Evolutionary conservation across 2,329 filamentous ascomycete genomes (phyloP), one percentile per base, ranked within the genome.

Genomic region (Aspergillus carbonarius): DNA sequence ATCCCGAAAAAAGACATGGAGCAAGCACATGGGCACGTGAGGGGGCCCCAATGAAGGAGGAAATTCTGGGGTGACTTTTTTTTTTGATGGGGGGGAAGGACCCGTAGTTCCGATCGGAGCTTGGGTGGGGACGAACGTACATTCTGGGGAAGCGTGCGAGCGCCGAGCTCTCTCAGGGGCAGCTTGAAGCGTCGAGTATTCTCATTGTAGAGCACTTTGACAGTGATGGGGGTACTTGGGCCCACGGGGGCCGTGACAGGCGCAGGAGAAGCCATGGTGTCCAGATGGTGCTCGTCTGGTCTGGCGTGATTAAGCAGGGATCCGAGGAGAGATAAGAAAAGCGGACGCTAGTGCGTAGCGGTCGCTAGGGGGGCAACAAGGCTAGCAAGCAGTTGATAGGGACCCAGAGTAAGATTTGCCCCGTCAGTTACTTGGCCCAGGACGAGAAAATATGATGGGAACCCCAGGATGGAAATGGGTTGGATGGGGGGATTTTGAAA

Each of bases 161-260:
- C 86, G 63, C 86, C 86, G 57, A 98, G 87, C 67, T 98, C 93
- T 73, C 88, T 87, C 71, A 98, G 84, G 57, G 92, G 89, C 64
- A 98, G 84, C 84, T 96, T 97, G 81, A 96, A 90, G 68, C 92
- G 90, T 70, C 90, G 88, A 70, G 88, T 89, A 70, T 79, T 81
- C 60, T 91, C 91, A 71, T 92, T 86, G 71, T 89, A 86, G 70
- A 86, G 85, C 72, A 96, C 84, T 82, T 98, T 98, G 79, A 97
- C 81, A 65, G 89, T 92, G 77, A 98, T 90, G 64, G 85, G 80
- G 54, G 90, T 92, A 62, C 92, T 89, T 57, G 86, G 84, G 54
- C 79, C 81, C 58, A 85, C 81, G 40, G 81, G 76, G 57, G 77
- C 71, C 61, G 76, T 75, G 56, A 70, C 58, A 65, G 78, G 71